Evolutionary conservation across 805 yeast genomes (phyloP), one percentile per base, ranked within the genome.

Genomic region (Clavispora fructus): DNA sequence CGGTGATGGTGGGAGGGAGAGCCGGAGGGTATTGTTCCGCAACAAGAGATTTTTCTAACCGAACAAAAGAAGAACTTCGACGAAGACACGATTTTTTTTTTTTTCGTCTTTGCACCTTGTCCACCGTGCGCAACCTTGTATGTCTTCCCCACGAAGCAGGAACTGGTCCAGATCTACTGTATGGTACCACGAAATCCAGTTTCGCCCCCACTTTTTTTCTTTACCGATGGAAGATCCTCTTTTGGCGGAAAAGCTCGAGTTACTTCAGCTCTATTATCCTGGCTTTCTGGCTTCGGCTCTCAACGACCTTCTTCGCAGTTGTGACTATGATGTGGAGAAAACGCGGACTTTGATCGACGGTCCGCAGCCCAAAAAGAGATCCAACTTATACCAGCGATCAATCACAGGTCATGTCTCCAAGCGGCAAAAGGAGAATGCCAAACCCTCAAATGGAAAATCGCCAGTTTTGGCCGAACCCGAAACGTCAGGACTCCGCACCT

Each of bases 291-390:
- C 58, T 6, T 69, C 60, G 2, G 61, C 67, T 0, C 59, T 82
- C 4, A 56, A 74, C 4, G 89, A 83, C 42, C 57, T 85, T 3
- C 65, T 85, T 11, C 43, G 72, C 1, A 63, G 76, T 0, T 82
- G 86, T 54, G 68, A 71, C 39, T 88, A 85, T 1, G 75, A 83
- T 2, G 35, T 81, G 1, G 59, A 62, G 8, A 47, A 59, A 9
- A 76, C 81, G 1, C 68, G 68, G 37, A 33, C 51, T 0, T 53
- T 82, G 23, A 58, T 83, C 13, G 56, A 64, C 27, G 77, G 74
- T 35, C 56, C 35, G 35, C 43, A 42, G 40, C 51, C 53, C 46
- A 55, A 42, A 28, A 53, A 51, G 27, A 39, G 51, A 40, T 41
- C 50, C 8, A 56, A 61, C 7, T 41, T 52, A 14, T 47, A 49